Evolutionary conservation across 2,329 filamentous ascomycete genomes (phyloP).

Genomic region (Aspergillus proliferans): DNA sequence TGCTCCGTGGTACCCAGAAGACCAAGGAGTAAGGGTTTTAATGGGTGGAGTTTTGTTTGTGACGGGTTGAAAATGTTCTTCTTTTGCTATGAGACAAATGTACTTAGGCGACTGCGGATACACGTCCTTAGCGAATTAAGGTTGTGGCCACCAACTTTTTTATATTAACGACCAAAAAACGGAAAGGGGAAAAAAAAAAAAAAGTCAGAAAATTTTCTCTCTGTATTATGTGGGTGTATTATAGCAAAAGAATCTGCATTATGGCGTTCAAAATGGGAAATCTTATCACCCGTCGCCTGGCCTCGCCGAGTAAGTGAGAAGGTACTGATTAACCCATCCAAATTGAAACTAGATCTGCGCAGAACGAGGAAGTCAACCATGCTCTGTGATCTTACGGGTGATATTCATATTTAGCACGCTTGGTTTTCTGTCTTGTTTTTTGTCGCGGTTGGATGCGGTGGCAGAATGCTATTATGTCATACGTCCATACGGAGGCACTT

Average conservation of each 20-base stretch:
- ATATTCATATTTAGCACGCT: too few species aligned
- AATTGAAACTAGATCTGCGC: too few species aligned
- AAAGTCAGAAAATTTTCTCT: neutral
- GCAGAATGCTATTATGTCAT: too few species aligned
- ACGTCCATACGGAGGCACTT: too few species aligned
- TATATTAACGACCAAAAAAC: conserved; percentile 22
- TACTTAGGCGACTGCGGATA: conserved; percentile 37
- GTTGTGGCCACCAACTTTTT: conserved; percentile 34
- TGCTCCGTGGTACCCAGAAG: conserved; percentile 99
- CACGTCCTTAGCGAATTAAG: conserved; percentile 36
- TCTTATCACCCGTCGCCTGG: too few species aligned
- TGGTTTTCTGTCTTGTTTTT: too few species aligned
- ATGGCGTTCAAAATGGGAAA: neutral
- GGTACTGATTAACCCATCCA: too few species aligned
- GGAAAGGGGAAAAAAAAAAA: neutral
- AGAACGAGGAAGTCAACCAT: too few species aligned
- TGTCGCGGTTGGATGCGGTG: too few species aligned
- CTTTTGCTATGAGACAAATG: conserved; percentile 38
- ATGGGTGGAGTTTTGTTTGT: conserved; percentile 59
- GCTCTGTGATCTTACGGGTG: too few species aligned
- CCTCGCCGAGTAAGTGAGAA: too few species aligned
- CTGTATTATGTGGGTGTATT: too few species aligned
- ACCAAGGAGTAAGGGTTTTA: conserved; percentile 79
- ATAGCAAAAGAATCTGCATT: neutral
- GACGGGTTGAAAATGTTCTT: conserved; percentile 35